Evolutionary conservation across 495 filamentous ascomycete species (phyloP), one percentile per base, ranked within the genome.

Genomic region (Neurospora hispaniola): DNA sequence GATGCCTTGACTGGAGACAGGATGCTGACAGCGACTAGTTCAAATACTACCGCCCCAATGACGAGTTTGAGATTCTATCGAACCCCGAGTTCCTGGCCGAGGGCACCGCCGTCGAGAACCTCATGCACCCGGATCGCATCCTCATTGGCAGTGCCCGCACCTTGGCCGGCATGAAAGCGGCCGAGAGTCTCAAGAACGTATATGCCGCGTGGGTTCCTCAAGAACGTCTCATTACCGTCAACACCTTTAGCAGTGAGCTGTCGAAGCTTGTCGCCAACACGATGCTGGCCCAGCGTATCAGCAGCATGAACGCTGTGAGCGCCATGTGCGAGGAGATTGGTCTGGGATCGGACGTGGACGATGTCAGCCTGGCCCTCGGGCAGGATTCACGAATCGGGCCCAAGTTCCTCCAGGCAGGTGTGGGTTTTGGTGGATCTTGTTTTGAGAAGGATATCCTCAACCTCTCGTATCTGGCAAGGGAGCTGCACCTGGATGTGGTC

Each of bases 51-150:
- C 87, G 86, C 4, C 90, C 91, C 0, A 86, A 86, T 4, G 82
- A 89, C 18, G 82, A 79, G 5, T 94, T 95, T 74, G 90, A 95
- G 73, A 86, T 96, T 38, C 86, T 96, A 5, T 94, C 92, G 12
- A 96, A 94, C 78, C 93, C 93, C 4, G 93, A 96, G 76, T 95
- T 94, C 74, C 83, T 95, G 0, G 90, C 93, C 11, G 92, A 93
- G 73, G 93, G 93, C 18, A 92, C 90, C 1, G 93, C 93, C 1
- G 85, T 95, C 72, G 77, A 86, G 10, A 89, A 95, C 76, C 81
- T 95, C 23, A 85, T 91, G 71, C 76, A 82, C n/a, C 93, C 93
- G 5, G 91, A 93, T 72, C 88, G 93, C 11, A 88, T 95, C 12
- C 83, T 95, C 31, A 94, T 96, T 76, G 93, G 93, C 27, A 93